Evolutionary conservation across 1,284 basidiomycete genomes (phyloP), one percentile per base, ranked within the genome.

Genomic region (Ganoderma lingzhi): DNA sequence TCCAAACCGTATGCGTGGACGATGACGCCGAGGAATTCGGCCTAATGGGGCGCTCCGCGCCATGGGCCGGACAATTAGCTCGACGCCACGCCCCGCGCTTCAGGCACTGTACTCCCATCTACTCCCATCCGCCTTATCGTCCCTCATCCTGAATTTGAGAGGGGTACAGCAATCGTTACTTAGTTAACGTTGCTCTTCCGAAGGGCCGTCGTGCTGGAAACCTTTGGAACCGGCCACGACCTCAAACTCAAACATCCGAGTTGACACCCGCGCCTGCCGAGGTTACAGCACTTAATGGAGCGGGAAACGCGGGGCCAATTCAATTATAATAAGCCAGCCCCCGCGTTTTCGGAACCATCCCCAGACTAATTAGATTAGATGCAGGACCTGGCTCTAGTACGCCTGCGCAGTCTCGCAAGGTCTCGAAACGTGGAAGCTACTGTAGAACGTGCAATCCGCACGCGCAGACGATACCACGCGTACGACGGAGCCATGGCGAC

Each of bases 31-130:
- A 44, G 19, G 28, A 42, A 55, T 32, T 14, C 30, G 30, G 35
- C 35, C 35, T 35, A 35, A 35, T 35, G 35, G 35, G 35, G 35
- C 35, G 35, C 32, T 39, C 56, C 30, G 56, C 56, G 39, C 59
- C 59, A 19, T 28, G 59, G 39, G 39, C 59, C 59, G 39, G 59
- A 61, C 32, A 39, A 30, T 35, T 30, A 30, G 32, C 41, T 32
- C 61, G 61, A 35, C 32, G 61, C 61, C 39, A 61, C 59, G 59
- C 23, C 17, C 5, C n/a, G 17, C 59, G 17, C n/a, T 61, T 39
- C 28, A 61, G 59, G 59, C 59, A 41, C 59, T 37, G 19, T 12
- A 6, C 28, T 51, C 48, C 48, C 48, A 51, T 51, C 48, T 12
- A 6, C 28, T 51, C 48, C 48, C 48, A 51, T 51, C 48, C 10